Evolutionary conservation across 2,329 filamentous ascomycete genomes (phyloP).

Genomic region (Calycina marina): DNA sequence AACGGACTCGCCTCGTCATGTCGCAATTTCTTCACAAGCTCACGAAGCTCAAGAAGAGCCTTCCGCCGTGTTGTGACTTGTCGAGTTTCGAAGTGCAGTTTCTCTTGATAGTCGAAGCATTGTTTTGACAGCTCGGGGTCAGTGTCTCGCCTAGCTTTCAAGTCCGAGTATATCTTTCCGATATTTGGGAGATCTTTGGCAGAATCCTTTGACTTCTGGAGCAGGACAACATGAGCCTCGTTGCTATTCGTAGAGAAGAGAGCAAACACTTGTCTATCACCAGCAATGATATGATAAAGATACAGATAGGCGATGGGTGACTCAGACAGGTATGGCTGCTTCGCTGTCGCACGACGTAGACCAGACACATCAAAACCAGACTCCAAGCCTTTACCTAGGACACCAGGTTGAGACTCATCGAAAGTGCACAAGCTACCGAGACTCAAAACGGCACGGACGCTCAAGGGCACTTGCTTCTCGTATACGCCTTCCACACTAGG

Average conservation of each 20-base stretch:
- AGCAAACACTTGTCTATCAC: slow-evolving; percentile 85
- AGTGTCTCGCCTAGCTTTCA: slow-evolving; percentile 48
- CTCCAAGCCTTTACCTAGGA: slow-evolving; percentile 83
- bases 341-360: slow-evolving; percentile 51
- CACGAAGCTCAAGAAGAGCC: slow-evolving; percentile 74
- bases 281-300: slow-evolving; percentile 80
- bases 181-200: slow-evolving; percentile 78
- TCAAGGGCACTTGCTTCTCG: slow-evolving; percentile 80
- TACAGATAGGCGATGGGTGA: slow-evolving; percentile 73
- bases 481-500: slow-evolving; percentile 95
- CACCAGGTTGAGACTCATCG: slow-evolving; percentile 77
- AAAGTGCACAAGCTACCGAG: slow-evolving; percentile 88
- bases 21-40: slow-evolving; percentile 78
- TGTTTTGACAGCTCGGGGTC: slow-evolving; percentile 46
- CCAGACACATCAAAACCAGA: slow-evolving; percentile 80
- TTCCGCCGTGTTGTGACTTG: slow-evolving; percentile 85
- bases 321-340: slow-evolving; percentile 62
- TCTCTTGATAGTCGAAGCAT: slow-evolving; percentile 76
- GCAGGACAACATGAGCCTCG: slow-evolving; percentile 76
- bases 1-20: slow-evolving; percentile 70
- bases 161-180: slow-evolving; percentile 72
- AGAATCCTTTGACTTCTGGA: slow-evolving; percentile 67
- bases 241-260: slow-evolving; percentile 73
- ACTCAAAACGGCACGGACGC: slow-evolving; percentile 73
- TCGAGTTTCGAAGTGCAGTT: slow-evolving; percentile 69